These are phyloP conservation scores for Aechmea fasciata DNA, from an alignment of 176 grass and related monocot species.

Conservation along the genomic window DNA sequence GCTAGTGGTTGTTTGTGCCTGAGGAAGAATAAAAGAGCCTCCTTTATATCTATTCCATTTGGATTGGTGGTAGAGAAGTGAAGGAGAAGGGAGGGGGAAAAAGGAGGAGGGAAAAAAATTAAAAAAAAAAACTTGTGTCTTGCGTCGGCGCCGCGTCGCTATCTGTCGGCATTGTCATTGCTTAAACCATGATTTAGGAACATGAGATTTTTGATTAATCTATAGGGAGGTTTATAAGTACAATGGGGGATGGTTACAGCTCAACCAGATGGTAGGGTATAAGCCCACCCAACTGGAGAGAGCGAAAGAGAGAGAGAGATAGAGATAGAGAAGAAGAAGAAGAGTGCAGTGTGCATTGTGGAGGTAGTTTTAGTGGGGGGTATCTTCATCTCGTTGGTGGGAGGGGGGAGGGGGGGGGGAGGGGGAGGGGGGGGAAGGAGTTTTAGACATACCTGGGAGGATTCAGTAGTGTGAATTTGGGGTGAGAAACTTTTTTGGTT, in stretches of 20 bases:
- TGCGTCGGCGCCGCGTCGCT: conserved; percentile 55
- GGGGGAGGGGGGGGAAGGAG: too few species aligned
- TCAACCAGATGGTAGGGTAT: conserved; percentile 5
- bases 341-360: not conserved
- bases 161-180: conserved; percentile 44
- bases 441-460: too few species aligned
- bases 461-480: not conserved
- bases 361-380: not conserved
- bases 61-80: conserved; percentile 1
- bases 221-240: conserved; percentile 16
- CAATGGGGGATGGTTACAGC: conserved; percentile 25
- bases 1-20: not conserved
- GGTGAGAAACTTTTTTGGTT: not conserved
- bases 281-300: not conserved
- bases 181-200: conserved; percentile 49
- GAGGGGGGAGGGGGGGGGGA: not conserved
- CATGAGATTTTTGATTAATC: conserved; percentile 29
- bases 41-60: conserved; percentile 2
- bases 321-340: too few species aligned
- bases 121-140: not conserved
- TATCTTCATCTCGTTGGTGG: not conserved
- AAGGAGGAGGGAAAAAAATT: too few species aligned
- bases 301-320: not conserved
- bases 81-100: not conserved
- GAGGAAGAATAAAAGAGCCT: conserved; percentile 7